A percentile compares a stretch with the other conserved stretches of the same genome.
phyloP scores from a whole-genome alignment of 345 rosid species.

The Lepidium didymum region DNA sequence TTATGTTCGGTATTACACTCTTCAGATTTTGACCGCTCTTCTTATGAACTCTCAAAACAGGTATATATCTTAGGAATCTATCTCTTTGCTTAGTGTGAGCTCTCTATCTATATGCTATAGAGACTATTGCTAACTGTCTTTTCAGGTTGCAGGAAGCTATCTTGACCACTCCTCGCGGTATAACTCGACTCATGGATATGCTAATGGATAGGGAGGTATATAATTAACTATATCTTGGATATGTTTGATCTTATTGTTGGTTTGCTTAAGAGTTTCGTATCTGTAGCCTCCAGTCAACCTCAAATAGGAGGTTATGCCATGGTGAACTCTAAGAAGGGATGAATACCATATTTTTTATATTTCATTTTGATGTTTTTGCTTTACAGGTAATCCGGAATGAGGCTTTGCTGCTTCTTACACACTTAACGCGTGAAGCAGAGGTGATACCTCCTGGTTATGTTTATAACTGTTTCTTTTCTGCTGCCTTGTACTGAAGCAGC shows the following conservation, averaged over 20 bases:
- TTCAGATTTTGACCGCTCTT: slow-evolving; percentile 92
- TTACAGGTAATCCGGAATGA: slow-evolving; percentile 89
- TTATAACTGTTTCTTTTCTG: background rate
- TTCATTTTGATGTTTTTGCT: slow-evolving; percentile 8
- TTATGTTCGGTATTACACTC: slow-evolving; percentile 89
- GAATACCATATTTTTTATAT: background rate
- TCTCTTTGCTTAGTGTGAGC: background rate
- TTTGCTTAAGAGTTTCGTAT: background rate
- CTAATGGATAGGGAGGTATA: slow-evolving; percentile 98
- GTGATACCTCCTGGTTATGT: slow-evolving; percentile 34
- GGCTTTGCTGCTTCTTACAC: slow-evolving; percentile 89
- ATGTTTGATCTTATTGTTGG: background rate
- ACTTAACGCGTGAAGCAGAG: slow-evolving; percentile 96
- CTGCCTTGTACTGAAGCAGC: background rate
- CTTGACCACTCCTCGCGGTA: slow-evolving; percentile 92
- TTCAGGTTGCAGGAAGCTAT: slow-evolving; percentile 99
- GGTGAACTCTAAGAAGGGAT: background rate
- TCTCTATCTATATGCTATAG: slow-evolving; percentile 20
- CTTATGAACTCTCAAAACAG: slow-evolving; percentile 84
- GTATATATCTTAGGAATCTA: slow-evolving; percentile 33
- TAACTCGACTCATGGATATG: slow-evolving; percentile 98
- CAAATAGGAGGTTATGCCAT: slow-evolving; percentile 4
- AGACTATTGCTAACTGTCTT: slow-evolving; percentile 36
- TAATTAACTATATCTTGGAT: background rate
- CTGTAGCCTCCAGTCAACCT: background rate